Evolutionary conservation across 805 yeast species (phyloP), one percentile per base, ranked within the genome.

Genomic region (Hanseniaspora pseudoguilliermondii): DNA sequence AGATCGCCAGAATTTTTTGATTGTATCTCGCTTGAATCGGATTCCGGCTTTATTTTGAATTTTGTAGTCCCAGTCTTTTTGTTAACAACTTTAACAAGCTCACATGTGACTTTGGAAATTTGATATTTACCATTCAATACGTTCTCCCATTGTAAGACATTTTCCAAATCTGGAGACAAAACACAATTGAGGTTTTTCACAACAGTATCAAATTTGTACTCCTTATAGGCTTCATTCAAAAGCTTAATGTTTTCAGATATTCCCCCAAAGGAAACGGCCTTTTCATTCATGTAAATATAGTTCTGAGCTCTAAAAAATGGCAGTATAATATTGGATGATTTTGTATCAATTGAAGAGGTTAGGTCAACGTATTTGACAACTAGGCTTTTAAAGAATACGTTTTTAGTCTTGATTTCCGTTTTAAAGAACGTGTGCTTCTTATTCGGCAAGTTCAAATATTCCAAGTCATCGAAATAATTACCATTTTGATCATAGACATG

Each of bases 71-170:
- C 54, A 13, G 49, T 59, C 2, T 54, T 55, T 9, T 53, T 58
- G 25, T 59, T 59, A 7, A 43, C 47, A 16, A 54, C 57, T 35
- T 55, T 49, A 2, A 60, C 64, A 50, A 60, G 59, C 49, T 63
- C 62, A 42, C 97, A 97, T 44, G 76, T 72, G 8, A 91, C 83
- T 62, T 87, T 90, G 0, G 97, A 88, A 34, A 91, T 82, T 18
- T 85, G 76, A 65, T 82, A 85, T 39, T 56, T 50, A 13, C 87
- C 88, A 40, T 90, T 91, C 36, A 84, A 81, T 57, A 90, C 79
- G 53, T 76, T 77, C 65, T 90, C 96, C 98, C 98, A 91, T 54
- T 77, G 75, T 54, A 91, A 71, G 27, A 72, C 66, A n/a, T 74
- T 70, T 11, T 79, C 78, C 36, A 91, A 69, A 3, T 73, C 73